Base-by-base conservation (phyloP, 2,329 filamentous ascomycete species). In the Verticillium isaacii region DNA sequence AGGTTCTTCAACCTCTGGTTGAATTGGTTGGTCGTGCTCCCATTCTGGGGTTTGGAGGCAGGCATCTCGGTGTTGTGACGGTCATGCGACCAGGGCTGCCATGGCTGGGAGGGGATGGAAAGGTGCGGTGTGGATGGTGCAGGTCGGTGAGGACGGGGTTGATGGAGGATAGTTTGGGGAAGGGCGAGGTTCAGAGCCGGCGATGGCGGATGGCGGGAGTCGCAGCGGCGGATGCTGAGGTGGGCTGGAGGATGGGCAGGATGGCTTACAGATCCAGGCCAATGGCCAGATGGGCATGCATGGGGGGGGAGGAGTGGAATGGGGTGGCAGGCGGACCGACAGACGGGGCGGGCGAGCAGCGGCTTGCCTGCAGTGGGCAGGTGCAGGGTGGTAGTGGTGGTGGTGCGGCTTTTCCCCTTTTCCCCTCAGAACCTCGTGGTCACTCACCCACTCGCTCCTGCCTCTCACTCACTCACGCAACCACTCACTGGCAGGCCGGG, bases 1-100 rank as follows among this genome's bases (percentile, higher is more conserved):
- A 90, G 89, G 74, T 85, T 89, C 79, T 86, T 88, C 68, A 90
- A 74, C 71, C 86, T 87, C 74, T 89, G 86, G 66, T 86, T 87
- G 71, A 89, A 87, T 72, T 87, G 86, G 74, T 77, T 78, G 67
- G 80, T 80, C 71, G 81, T 82, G 68, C 80, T 79, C 67, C 80
- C 77, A 73, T 79, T 79, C 70, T 79, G 70, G 68, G 75, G 78
- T 75, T 87, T 87, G 70, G 80, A 77, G 65, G 81, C 77, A 63
- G 82, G 81, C 82, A 85, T 85, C 65, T 64, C 69, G 63, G 57
- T 61, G 59, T 36, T 62, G 41, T 54, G 62, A 62, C 73, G 68
- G 64, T 65, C 63, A 64, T 66, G 66, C 58, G 63, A 69, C 72
- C 69, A 75, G 19, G 58, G 45, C 66, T 69, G 73, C 76, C 76